Base-by-base conservation (phyloP, 2,329 filamentous ascomycete genomes). In the Sporothrix pallida region DNA sequence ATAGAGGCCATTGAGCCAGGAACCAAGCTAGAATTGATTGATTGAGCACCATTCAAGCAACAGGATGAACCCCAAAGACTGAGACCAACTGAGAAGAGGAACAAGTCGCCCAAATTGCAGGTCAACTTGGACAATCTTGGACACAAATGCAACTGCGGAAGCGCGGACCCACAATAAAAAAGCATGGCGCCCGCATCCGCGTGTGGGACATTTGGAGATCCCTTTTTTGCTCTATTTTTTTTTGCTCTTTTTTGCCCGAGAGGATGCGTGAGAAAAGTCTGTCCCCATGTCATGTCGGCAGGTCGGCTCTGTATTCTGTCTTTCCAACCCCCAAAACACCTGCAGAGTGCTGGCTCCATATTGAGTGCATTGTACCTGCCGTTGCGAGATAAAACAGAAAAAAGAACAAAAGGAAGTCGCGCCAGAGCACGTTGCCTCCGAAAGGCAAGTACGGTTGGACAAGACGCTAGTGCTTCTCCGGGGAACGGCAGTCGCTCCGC, bases 151-250 rank as follows among this genome's bases (percentile, higher is more conserved):
- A 20, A 26, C 52, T 58, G 50, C 37, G 31, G 31, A 70, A 58
- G 68, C 68, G 71, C 7, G 31, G 71, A 20, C 62, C 62, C 71
- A 72, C 48, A 68, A 68, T 52, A 46, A 58, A 58, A 26, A 52
- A 48, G 68, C 42, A 26, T 48, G 52, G 52, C 52, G 52, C 17
- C 48, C 63, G 13, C 65, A 50, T 26, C 65, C 46, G 23, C 23
- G 44, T 15, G 26, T 37, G 31, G 60, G 37, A 44, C 37, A 3
- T 15, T 50, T 67, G 63, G 44, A 48, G 42, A 67, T 67, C 63
- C 12, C 17, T 60, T 23, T 37, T 60, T 48, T 17, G 31, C 31
- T 37, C 31, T 37, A 37, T 50, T 31, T 6, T n/a, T n/a, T 12
- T 58, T 56, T 67, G 10, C 13, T 12, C n/a, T 46, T 46, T 46